Percentiles rank a stretch among this genome's conserved stretches.
phyloP scores from a whole-genome alignment of 164 flowering plant species.

The Hamamelis virginiana region DNA sequence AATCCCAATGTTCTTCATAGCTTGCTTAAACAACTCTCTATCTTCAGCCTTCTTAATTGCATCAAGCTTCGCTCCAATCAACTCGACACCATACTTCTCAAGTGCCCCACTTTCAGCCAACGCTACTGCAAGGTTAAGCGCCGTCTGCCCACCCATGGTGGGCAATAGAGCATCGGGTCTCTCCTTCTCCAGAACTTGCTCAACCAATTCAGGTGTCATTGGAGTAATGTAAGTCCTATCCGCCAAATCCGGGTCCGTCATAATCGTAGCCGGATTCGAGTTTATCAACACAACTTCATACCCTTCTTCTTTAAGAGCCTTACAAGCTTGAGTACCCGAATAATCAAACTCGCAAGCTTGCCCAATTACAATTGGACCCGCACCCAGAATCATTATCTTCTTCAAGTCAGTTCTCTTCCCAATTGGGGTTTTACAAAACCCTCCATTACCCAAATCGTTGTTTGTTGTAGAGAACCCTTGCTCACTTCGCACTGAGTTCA shows the following conservation, averaged over 20 bases:
- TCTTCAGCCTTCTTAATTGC: slow-evolving; percentile 97
- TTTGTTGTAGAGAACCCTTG: neutral
- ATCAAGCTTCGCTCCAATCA: slow-evolving; percentile 94
- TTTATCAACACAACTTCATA: slow-evolving; percentile 84
- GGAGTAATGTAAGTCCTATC: slow-evolving; percentile 87
- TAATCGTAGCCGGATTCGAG: slow-evolving; percentile 98
- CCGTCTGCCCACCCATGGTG: slow-evolving; percentile 99
- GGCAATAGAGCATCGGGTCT: slow-evolving; percentile 95
- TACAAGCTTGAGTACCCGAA: slow-evolving; percentile 96
- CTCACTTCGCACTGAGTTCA: slow-evolving; percentile 16
- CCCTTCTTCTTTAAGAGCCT: slow-evolving; percentile 89
- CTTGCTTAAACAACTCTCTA: slow-evolving; percentile 88
- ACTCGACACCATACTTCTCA: slow-evolving; percentile 71
- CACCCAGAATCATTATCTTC: slow-evolving; percentile 93
- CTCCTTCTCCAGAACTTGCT: slow-evolving; percentile 84
- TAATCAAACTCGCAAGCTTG: slow-evolving; percentile 99
- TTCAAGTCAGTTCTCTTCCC: slow-evolving; percentile 85
- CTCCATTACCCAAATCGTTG: slow-evolving; percentile 15
- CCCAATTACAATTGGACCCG: slow-evolving; percentile 95
- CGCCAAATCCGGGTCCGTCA: slow-evolving; percentile 96
- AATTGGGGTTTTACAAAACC: slow-evolving; percentile 8
- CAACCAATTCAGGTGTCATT: slow-evolving; percentile 86
- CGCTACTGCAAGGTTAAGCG: slow-evolving; percentile 87
- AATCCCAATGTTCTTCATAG: slow-evolving; percentile 83
- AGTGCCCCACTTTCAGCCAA: slow-evolving; percentile 81